Evolutionary conservation across 208 protist genomes (phyloP), one percentile per base, ranked within the genome.

Genomic region (Acanthamoeba polyphaga): DNA sequence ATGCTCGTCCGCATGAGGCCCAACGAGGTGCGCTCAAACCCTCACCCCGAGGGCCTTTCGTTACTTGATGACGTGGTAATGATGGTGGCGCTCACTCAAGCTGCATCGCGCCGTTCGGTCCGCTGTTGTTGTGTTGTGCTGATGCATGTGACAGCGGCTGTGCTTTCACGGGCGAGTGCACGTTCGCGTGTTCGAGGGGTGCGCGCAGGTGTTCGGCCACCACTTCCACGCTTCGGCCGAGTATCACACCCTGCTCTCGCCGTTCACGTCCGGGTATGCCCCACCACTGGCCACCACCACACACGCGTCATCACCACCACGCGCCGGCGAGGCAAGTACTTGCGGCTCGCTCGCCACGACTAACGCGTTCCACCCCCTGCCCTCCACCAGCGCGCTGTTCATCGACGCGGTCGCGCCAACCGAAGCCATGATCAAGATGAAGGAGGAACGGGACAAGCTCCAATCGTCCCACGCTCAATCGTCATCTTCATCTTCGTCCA

Each of bases 181-280:
- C 29, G 17, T 82, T 6, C 74, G 74, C 1, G 74, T 82, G 74
- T 82, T 82, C 22, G 22, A 82, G 46, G 74, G 74, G 1, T 82
- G 74, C 32, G 34, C 38, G 32, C 74, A 53, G n/a, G 74, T 82
- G 24, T 82, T 82, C n/a, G 74, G 74, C 32, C 74, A 82, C 43
- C 74, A 82, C 22, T 82, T 82, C 19, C n/a, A 53, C 46, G 17
- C 74, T 24, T 82, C 74, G 43, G 22, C 74, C 43, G 74, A 82
- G 10, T 82, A 55, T 27, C 46, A 82, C 38, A 82, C 46, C 4
- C 32, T 46, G 24, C 32, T 46, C 24, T 82, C 74, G 7, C 34
- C 74, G 46, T 51, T 51, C 74, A 55, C 22, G 12, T 72, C 66
- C 29, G 29, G 66, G 66, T 38, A 72, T 8, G 24, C 7, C 62